Conservation (phyloP, 495 filamentous ascomycete species). For the Tuber umbilicatum region DNA sequence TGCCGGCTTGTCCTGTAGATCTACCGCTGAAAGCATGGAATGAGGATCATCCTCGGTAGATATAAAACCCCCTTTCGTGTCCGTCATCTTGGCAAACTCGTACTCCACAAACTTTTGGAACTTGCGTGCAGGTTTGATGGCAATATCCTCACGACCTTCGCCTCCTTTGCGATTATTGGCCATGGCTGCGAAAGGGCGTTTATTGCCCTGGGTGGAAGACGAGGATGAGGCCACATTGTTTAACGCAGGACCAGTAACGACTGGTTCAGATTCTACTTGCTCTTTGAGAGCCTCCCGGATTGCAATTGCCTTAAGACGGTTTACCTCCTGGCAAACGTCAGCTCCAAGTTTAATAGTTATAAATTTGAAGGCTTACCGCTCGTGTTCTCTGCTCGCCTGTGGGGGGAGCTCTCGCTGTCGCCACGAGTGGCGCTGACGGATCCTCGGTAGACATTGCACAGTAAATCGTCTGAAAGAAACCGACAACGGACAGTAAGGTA, state of each 20-base stretch:
- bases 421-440: not conserved
- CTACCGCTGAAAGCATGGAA: slow-evolving; percentile 32
- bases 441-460: not conserved
- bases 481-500: not conserved
- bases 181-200: slow-evolving; percentile 24
- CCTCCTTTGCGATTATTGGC: slow-evolving; percentile 45
- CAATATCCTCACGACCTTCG: slow-evolving; percentile 54
- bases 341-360: not conserved
- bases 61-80: slow-evolving; percentile 93
- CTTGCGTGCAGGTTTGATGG: slow-evolving; percentile 66
- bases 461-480: not conserved
- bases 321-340: slow-evolving; percentile 61
- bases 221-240: slow-evolving; percentile 26
- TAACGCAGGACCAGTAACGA: slow-evolving; percentile 45
- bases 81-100: slow-evolving; percentile 94
- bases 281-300: slow-evolving; percentile 55
- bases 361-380: not conserved
- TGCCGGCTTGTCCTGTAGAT: slow-evolving; percentile 63
- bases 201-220: not conserved
- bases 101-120: slow-evolving; percentile 93
- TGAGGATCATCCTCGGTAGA: slow-evolving; percentile 76
- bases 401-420: not conserved
- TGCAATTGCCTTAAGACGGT: slow-evolving; percentile 85
- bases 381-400: not conserved
- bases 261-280: slow-evolving; percentile 52